Base-by-base conservation (phyloP, 2,329 filamentous ascomycete species). In the Metarhizium guizhouense region DNA sequence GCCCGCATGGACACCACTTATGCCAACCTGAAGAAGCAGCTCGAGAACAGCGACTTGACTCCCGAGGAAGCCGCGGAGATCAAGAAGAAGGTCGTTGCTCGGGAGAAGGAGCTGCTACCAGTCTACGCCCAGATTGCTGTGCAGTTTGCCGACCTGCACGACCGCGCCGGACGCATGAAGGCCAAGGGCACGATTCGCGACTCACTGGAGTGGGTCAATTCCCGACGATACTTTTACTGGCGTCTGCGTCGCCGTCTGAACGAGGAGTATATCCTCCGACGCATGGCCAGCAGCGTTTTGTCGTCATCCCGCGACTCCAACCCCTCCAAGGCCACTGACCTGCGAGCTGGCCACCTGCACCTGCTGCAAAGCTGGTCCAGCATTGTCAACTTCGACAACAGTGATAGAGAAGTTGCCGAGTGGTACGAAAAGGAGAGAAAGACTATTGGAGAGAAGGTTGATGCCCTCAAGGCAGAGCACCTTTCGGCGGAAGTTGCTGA, bases 181-280 rank as follows among this genome's bases (percentile, higher is more conserved):
- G 94, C 94, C 73, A 99, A 99, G 85, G 88, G 91, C 59, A 86
- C 88, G 56, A 96, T 99, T 66, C 90, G 94, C 60, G 83, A 88
- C 65, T 76, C 85, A 13, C 81, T 99, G 45, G 82, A 87, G 67
- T 97, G 93, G 94, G 80, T 83, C 70, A 88, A 96, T 65, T 86
- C 93, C 10, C 87, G 94, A 62, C 87, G 93, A 68, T 97, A 94
- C 89, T 97, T 99, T 81, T 99, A 97, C 87, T 99, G 95, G 94
- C 93, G 94, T 74, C 86, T 96, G 60, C 92, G 95, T 73, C 88
- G 94, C 70, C 85, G 94, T 75, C 81, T 99, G 69, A 97, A 95
- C 74, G 94, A 99, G 77, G 94, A 99, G 76, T 90, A 95, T 73
- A 90, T 99, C 65, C 81, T 99, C 71, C 94, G 92, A 77, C 90